Conservation (phyloP, 2,329 filamentous ascomycete species). For the Epichloe amarillans region DNA sequence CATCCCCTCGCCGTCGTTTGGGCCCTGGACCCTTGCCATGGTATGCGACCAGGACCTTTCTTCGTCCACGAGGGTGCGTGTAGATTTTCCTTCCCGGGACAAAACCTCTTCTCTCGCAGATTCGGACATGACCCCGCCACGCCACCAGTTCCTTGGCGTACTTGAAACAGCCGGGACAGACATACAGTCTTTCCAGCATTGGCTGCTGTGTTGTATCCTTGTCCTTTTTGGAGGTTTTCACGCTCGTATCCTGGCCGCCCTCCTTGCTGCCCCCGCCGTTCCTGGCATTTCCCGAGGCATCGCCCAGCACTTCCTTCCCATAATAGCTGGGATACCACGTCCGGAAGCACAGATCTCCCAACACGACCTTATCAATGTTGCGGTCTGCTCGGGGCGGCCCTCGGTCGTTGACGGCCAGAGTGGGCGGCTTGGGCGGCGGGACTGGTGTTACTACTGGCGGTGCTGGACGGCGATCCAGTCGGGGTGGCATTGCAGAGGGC, state of each 20-base stretch:
- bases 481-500: conserved; percentile 17
- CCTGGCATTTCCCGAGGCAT: conserved; percentile 22
- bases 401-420: conserved; percentile 15
- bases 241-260: conserved; percentile 15
- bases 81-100: conserved; percentile 66
- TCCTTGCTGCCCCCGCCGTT: conserved; percentile 14
- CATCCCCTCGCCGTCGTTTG: conserved; percentile 25
- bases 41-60: conserved; percentile 25
- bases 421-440: conserved; percentile 22
- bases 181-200: conserved; percentile 58
- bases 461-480: conserved; percentile 15
- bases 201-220: conserved; percentile 21
- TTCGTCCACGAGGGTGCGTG: conserved; percentile 36
- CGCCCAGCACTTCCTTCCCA: conserved; percentile 53
- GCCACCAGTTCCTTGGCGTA: conserved; percentile 56
- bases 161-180: conserved; percentile 90
- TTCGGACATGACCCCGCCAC: conserved; percentile 44
- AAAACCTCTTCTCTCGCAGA: conserved; percentile 37
- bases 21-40: conserved; percentile 17
- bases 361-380: conserved; percentile 76
- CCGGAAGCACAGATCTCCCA: conserved; percentile 72
- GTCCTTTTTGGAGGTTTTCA: conserved; percentile 19
- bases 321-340: conserved; percentile 94
- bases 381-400: conserved; percentile 40
- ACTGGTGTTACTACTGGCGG: conserved; percentile 19